Evolutionary conservation across 805 yeast genomes (phyloP), one percentile per base, ranked within the genome.

Genomic region (Spathaspora passalidarum): DNA sequence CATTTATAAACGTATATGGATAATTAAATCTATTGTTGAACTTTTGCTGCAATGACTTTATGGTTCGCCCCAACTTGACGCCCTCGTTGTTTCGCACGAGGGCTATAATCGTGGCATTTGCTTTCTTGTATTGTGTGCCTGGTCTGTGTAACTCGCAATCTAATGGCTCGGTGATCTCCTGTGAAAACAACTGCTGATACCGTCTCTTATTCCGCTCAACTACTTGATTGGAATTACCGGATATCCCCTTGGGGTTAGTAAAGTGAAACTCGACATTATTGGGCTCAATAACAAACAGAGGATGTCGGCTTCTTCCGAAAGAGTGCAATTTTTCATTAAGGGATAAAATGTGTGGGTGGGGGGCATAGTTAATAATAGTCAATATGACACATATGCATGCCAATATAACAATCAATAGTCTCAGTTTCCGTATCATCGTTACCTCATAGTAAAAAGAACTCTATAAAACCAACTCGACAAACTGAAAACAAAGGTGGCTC

Each of bases 1-100:
- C 95, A 57, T 88, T 88, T 34, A 88, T 59, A 48, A 88, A 85
- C 1, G 88, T 87, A 68, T 88, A 88, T 0, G 96, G 95, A 59
- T 88, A 88, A 41, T 77, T 75, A 62, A 82, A 88, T 56, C 86
- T 85, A 20, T 63, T 50, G 59, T 88, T 88, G 69, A 88, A 88
- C 1, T 67, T 73, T 20, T 60, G 60, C 57, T 88, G 96, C 32
- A 89, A 76, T 50, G 76, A 79, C 45, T 58, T 59, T 49, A 89
- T 80, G 1, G 95, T 77, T 9, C 55, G 51, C 1, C 78, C 55
- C 8, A 88, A 70, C 1, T 63, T 72, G 0, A 53, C 53, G 16
- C 76, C 57, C 55, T 88, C 96, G 5, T 73, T 57, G 57, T 88
- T 86, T 49, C 90, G 69, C n/a, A 84, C 94, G 45, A 88, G 67